Conservation (phyloP, 2,329 filamentous ascomycete species). For the Kalaharituber pfeilii region DNA sequence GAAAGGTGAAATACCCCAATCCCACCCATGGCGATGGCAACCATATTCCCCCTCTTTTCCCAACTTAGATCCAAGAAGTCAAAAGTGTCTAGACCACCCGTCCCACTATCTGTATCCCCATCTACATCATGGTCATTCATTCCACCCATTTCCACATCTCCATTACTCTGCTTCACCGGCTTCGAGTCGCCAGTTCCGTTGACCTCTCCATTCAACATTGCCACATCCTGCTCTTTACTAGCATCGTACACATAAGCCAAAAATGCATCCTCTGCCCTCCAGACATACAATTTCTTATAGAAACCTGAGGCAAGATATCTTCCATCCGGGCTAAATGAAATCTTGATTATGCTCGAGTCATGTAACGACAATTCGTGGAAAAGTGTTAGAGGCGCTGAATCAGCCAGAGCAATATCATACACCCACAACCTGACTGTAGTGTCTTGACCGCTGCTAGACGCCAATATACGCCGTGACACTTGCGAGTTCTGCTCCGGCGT, state of each 20-base stretch:
- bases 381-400: background rate
- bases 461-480: background rate
- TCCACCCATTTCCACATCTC: slow-evolving; percentile 1
- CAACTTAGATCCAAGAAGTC: background rate
- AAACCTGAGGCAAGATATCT: background rate
- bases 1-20: background rate
- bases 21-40: background rate
- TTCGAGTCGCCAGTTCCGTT: background rate
- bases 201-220: background rate
- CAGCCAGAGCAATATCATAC: background rate
- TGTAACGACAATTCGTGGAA: background rate
- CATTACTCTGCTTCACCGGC: background rate
- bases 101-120: background rate
- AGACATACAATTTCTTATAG: background rate
- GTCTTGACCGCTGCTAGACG: background rate
- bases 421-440: background rate
- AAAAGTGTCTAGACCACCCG: background rate
- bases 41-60: background rate
- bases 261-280: slow-evolving; percentile 1
- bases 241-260: background rate
- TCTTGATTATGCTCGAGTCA: background rate
- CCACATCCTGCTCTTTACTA: background rate
- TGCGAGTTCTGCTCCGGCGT: background rate
- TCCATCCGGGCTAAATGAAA: background rate
- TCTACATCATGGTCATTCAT: background rate